phyloP scores from a whole-genome alignment of 2,329 filamentous ascomycete genomes.

The Colletotrichum tropicale region DNA sequence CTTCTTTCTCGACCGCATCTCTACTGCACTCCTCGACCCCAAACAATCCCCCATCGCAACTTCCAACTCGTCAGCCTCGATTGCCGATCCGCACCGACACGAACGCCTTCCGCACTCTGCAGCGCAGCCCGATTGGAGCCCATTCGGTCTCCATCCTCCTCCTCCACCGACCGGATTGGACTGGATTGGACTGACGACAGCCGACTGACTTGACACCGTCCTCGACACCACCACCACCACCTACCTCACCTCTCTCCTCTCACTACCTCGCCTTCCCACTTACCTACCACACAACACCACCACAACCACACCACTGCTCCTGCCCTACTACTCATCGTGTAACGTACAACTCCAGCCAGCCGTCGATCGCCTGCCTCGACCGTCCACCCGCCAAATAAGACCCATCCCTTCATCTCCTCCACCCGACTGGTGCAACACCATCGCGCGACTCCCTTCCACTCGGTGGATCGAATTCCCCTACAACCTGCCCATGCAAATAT shows the following conservation, averaged over 20 bases:
- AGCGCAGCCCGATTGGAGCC: conserved; percentile 20
- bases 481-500: conserved; percentile 4
- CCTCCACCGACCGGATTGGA: not conserved
- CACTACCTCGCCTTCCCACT: not conserved
- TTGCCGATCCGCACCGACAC: not conserved
- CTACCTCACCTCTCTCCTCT: not conserved
- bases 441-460: not conserved
- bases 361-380: not conserved
- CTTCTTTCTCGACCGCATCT: conserved; percentile 1
- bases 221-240: not conserved
- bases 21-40: not conserved
- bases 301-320: not conserved
- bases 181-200: not conserved
- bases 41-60: not conserved
- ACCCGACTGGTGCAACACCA: not conserved
- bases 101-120: not conserved
- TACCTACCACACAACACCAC: not conserved
- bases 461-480: not conserved
- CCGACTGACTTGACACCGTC: conserved; percentile 3
- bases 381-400: not conserved
- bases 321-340: not conserved
- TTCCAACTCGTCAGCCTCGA: not conserved
- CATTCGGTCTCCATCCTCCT: not conserved
- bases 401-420: not conserved
- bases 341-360: not conserved